Conservation (phyloP, 345 rosid genomes). For the Ricinus communis region DNA sequence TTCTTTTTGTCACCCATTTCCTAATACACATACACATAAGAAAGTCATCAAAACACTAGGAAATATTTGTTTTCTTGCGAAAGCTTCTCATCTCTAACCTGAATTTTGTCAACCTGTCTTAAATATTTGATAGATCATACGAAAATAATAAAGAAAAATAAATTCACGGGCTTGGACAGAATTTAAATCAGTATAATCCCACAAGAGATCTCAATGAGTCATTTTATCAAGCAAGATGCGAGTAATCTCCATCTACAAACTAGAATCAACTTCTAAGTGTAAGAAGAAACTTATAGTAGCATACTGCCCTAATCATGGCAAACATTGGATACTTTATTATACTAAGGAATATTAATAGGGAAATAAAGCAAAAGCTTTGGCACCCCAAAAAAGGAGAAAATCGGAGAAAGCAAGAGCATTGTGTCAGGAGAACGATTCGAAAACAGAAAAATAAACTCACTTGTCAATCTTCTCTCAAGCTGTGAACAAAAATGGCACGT, state of each 20-base stretch:
- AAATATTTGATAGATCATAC: no score
- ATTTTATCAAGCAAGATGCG: conserved; percentile 13
- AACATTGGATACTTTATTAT: background rate
- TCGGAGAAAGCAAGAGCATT: background rate
- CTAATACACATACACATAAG: conserved; percentile 5
- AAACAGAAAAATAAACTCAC: background rate
- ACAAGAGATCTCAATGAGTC: background rate
- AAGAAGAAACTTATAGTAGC: background rate
- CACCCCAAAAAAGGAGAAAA: background rate
- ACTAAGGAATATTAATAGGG: no score
- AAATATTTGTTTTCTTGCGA: no score
- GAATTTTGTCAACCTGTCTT: no score
- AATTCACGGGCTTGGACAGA: no score
- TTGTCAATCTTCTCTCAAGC: background rate
- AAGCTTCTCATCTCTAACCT: no score
- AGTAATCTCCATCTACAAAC: background rate
- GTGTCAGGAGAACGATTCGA: background rate
- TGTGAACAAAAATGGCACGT: background rate
- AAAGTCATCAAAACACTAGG: background rate
- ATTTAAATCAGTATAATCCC: background rate
- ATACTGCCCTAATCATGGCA: background rate
- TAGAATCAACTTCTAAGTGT: background rate
- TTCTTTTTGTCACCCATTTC: conserved; percentile 87
- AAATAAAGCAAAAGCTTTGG: no score
- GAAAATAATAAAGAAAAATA: no score